A percentile compares a stretch with the other conserved stretches of the same genome.
These are phyloP conservation scores for Marvania coccoides DNA, from an alignment of 139 green algal genomes.

Conservation along the genomic window DNA sequence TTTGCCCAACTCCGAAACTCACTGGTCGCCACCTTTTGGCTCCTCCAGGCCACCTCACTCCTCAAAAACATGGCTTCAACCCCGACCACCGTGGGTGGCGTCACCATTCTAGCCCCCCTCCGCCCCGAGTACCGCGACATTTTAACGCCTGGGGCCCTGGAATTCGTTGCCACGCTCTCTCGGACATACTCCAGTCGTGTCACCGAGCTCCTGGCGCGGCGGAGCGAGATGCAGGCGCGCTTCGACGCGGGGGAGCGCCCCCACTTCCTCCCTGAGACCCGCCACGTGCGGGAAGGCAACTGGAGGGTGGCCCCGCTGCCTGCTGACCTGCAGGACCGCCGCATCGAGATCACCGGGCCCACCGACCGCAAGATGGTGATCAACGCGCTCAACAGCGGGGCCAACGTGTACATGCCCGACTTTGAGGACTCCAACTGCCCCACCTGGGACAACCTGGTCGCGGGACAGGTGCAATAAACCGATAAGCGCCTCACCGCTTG, in stretches of 20 bases:
- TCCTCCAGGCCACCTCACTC: neutral
- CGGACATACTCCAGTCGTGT: slow-evolving; percentile 46
- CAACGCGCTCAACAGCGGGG: slow-evolving; percentile 41
- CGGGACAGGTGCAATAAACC: slow-evolving; percentile 8
- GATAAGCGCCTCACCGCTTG: no score
- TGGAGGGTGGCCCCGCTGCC: slow-evolving; percentile 68
- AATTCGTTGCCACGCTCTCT: slow-evolving; percentile 65
- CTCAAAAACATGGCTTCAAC: neutral
- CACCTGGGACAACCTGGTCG: slow-evolving; percentile 54
- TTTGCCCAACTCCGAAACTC: no score
- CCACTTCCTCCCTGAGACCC: slow-evolving; percentile 66
- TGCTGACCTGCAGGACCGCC: slow-evolving; percentile 61
- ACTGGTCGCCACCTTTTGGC: neutral
- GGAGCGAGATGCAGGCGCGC: slow-evolving; percentile 42
- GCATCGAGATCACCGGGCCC: slow-evolving; percentile 85
- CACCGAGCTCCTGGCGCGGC: slow-evolving; percentile 53
- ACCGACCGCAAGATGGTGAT: slow-evolving; percentile 90
- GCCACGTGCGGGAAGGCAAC: slow-evolving; percentile 39
- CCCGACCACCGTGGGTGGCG: neutral
- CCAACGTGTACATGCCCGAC: slow-evolving; percentile 79
- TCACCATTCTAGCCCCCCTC: neutral
- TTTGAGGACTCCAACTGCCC: slow-evolving; percentile 83
- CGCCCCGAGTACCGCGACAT: slow-evolving; percentile 20
- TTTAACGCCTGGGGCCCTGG: slow-evolving; percentile 43
- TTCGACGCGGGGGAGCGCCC: slow-evolving; percentile 49